Conservation (phyloP, 2,329 filamentous ascomycete genomes). For the Fusarium sp. region DNA sequence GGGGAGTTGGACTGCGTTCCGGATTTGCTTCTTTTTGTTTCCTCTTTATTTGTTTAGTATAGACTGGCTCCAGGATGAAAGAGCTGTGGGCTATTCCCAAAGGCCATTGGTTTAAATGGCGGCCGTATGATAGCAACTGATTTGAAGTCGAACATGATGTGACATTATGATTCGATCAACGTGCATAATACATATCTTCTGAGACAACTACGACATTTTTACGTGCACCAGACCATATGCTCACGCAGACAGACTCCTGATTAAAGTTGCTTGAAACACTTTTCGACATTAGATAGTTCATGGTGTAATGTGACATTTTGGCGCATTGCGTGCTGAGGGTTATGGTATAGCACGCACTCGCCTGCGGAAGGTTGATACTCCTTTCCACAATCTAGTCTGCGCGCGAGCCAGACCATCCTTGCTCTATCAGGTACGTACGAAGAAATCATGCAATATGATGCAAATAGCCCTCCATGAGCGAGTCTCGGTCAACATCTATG, state of each 20-base stretch:
- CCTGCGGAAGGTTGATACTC: constrained; percentile 34
- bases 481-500: constrained; percentile 27
- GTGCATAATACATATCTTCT: not conserved
- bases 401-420: constrained; percentile 48
- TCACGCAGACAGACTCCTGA: not conserved
- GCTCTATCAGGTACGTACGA: constrained; percentile 52
- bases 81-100: not conserved
- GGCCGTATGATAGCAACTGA: not conserved
- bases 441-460: constrained; percentile 49
- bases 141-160: not conserved
- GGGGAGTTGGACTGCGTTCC: constrained; percentile 40
- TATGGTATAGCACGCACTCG: constrained; percentile 42
- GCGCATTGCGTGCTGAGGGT: constrained; percentile 38
- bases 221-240: constrained; percentile 5
- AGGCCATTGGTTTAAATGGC: not conserved
- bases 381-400: constrained; percentile 45
- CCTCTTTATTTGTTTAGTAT: constrained; percentile 17
- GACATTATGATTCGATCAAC: not conserved
- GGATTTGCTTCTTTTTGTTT: not conserved
- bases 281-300: constrained; percentile 36
- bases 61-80: constrained; percentile 20
- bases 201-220: constrained; percentile 1
- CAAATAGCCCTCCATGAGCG: constrained; percentile 46
- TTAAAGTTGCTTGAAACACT: constrained; percentile 32
- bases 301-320: constrained; percentile 44